Evolutionary conservation across 2,329 filamentous ascomycete genomes (phyloP).

Genomic region (Claviceps quebecensis): DNA sequence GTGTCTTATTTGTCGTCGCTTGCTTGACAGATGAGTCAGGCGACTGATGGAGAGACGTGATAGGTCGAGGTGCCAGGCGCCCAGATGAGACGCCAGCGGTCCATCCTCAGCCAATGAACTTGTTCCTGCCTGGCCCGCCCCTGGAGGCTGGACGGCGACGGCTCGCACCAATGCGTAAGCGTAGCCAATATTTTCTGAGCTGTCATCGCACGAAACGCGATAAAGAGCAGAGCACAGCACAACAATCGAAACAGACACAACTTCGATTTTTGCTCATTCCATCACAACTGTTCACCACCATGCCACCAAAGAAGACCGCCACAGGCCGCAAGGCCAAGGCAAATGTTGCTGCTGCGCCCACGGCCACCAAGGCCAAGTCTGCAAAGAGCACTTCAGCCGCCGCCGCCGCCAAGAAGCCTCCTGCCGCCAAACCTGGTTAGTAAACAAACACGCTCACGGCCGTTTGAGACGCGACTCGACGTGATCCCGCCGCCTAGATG

Average conservation of each 20-base stretch:
- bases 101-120: neutral
- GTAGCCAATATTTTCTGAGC: neutral
- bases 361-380: conserved; percentile 2
- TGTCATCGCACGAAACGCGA: neutral
- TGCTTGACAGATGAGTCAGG: no score
- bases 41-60: no score
- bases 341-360: neutral
- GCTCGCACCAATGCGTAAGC: no score
- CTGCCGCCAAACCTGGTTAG: conserved; percentile 6
- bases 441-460: neutral
- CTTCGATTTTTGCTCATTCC: neutral
- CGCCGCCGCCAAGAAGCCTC: neutral
- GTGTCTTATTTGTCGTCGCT: no score
- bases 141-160: no score
- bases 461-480: neutral
- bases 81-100: neutral
- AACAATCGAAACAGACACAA: neutral
- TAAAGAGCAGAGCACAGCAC: neutral
- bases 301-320: conserved; percentile 5
- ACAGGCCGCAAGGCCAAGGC: conserved; percentile 2
- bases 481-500: neutral
- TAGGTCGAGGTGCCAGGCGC: neutral
- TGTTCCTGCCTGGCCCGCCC: no score
- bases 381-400: neutral
- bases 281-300: neutral